A percentile compares a stretch with the other conserved stretches of the same genome.
These are phyloP conservation scores for Sextonia rubra DNA, from an alignment of 164 flowering plant genomes.

Conservation along the genomic window DNA sequence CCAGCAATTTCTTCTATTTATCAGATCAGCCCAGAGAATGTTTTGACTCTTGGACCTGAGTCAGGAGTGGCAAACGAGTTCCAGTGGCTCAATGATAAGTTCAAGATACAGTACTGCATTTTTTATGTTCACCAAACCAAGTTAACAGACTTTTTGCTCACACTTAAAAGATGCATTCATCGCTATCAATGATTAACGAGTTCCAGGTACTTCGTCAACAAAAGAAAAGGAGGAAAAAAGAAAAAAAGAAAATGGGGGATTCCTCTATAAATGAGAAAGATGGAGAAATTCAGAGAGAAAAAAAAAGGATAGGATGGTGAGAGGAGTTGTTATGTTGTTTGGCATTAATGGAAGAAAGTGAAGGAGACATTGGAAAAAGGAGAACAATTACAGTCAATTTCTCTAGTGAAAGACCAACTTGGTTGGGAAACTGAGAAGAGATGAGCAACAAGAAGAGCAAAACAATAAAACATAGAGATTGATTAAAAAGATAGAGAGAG, in stretches of 20 bases:
- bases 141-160: not conserved
- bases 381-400: not conserved
- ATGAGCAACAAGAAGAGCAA: not conserved
- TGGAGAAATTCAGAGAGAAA: not conserved
- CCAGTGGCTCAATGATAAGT: not conserved
- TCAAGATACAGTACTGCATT: no score
- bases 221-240: not conserved
- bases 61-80: not conserved
- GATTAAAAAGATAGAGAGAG: not conserved
- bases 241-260: not conserved
- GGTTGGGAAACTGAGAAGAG: no score
- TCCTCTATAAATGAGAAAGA: no score
- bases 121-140: not conserved
- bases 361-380: not conserved
- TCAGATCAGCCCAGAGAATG: no score
- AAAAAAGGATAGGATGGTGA: not conserved
- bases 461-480: not conserved
- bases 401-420: no score
- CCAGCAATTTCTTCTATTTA: no score
- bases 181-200: no score
- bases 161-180: no score
- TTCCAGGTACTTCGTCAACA: not conserved
- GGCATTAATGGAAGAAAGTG: not conserved
- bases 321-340: not conserved
- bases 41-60: not conserved